Percentiles rank a stretch among this genome's conserved stretches.
Conservation (phyloP, 371 early-diverging fungal genomes). For the Mucor mucedo region DNA sequence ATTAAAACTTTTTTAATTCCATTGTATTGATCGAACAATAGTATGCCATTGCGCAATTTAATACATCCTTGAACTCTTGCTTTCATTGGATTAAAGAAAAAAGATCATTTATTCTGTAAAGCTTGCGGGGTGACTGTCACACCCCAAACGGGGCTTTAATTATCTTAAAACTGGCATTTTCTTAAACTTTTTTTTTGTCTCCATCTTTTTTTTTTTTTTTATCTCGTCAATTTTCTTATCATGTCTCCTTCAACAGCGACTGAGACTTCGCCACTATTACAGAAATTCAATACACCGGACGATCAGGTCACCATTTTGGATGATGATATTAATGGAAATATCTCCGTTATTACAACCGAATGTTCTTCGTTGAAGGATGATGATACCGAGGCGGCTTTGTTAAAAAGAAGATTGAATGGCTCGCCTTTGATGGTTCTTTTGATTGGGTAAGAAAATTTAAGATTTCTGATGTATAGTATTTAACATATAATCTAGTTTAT, state of each 20-base stretch:
- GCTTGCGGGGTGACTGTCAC: too few species aligned
- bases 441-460: slow-evolving; percentile 12
- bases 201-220: neutral
- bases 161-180: too few species aligned
- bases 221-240: neutral
- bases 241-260: slow-evolving; percentile 4
- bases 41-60: too few species aligned
- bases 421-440: slow-evolving; percentile 19
- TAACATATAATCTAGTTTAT: slow-evolving; percentile 11
- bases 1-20: too few species aligned
- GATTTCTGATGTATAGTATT: neutral
- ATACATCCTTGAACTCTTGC: too few species aligned
- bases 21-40: too few species aligned
- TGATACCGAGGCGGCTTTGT: slow-evolving; percentile 9
- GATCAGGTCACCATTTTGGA: slow-evolving; percentile 1
- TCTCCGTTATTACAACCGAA: slow-evolving; percentile 16
- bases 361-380: slow-evolving; percentile 7
- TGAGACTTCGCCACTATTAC: neutral
- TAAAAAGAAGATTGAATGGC: slow-evolving; percentile 23
- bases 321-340: slow-evolving; percentile 15
- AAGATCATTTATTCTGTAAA: too few species aligned
- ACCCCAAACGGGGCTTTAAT: too few species aligned
- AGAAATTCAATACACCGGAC: neutral
- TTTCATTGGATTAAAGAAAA: too few species aligned
- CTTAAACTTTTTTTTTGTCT: neutral